Evolutionary conservation across 129 eudicot genomes (phyloP).

Genomic region (Lactuca saligna): DNA sequence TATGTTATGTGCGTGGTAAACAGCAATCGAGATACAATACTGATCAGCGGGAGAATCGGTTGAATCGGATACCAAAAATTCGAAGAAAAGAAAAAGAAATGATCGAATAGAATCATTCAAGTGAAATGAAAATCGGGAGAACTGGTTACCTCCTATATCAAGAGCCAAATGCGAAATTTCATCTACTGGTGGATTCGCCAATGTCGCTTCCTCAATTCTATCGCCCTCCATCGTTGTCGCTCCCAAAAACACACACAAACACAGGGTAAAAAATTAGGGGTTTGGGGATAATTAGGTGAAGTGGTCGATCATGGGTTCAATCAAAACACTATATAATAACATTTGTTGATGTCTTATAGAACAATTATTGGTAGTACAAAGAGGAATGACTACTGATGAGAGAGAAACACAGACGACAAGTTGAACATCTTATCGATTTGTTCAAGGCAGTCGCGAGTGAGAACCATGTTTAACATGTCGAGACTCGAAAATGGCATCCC

Average conservation of each 20-base stretch:
- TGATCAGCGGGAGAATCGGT: neutral
- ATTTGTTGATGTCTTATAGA: neutral
- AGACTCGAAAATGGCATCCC: constrained; percentile 8
- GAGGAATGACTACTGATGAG: constrained; percentile 8
- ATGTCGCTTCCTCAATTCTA: constrained; percentile 35
- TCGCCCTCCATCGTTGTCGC: constrained; percentile 39
- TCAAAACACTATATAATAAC: constrained; percentile 15
- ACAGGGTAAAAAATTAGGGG: constrained; percentile 19
- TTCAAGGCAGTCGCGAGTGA: constrained; percentile 8
- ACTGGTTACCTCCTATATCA: constrained; percentile 76
- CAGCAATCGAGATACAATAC: constrained; percentile 2
- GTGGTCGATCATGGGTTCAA: constrained; percentile 21
- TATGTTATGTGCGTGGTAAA: neutral
- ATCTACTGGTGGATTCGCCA: constrained; percentile 33
- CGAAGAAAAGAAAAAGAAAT: constrained; percentile 13
- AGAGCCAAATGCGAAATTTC: constrained; percentile 63
- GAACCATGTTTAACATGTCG: neutral
- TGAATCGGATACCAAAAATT: constrained; percentile 8
- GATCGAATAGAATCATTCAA: constrained; percentile 3
- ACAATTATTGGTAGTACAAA: neutral
- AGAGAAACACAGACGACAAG: constrained; percentile 19
- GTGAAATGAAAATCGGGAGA: neutral
- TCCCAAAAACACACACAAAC: constrained; percentile 13
- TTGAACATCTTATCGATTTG: constrained; percentile 15
- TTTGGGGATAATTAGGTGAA: constrained; percentile 35